Base-by-base conservation (phyloP, 768 basidiomycete genomes). In the Galerina sulciceps region DNA sequence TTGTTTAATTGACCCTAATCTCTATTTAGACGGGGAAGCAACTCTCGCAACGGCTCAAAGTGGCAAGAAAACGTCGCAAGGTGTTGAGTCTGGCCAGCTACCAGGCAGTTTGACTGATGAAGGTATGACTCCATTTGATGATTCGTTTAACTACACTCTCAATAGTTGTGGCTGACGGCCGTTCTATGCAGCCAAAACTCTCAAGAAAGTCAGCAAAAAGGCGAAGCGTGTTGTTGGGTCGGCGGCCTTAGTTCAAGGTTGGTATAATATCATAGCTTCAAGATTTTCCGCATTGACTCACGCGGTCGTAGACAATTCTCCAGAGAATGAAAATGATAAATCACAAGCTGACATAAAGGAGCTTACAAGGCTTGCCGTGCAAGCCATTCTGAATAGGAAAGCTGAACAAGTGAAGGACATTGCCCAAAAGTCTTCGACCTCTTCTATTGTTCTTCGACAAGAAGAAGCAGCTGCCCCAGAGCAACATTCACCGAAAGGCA, bases 381-480 rank as follows among this genome's bases (percentile, higher is more conserved):
- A 43, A 38, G 57, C 57, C 20, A 54, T 65, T 26, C 10, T 65
- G 37, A 47, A 45, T 37, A 47, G 36, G n/a, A 53, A 53, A 13
- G 41, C 41, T n/a, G 40, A n/a, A n/a, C 52, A 34, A 41, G 36
- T 37, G 13, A 45, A 44, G 18, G 17, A 9, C n/a, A 37, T n/a
- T 10, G 11, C 34, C 3, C 26, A 53, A 35, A 43, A 15, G 15
- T 35, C 34, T 38, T n/a, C 52, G 1, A 18, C 54, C 26, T 35
- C 48, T 9, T 17, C 57, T 37, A 15, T 8, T 5, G 38, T 10
- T 36, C 34, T 13, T 22, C 50, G 31, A 11, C 26, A 31, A 31
- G 26, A 31, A 8, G 15, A 37, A 9, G 34, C 26, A 20, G 10
- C 31, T n/a, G 10, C 41, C 2, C 35, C 20, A 23, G 35, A 5